Evolutionary conservation across 2,329 filamentous ascomycete genomes (phyloP).

Genomic region (Pochonia chlamydosporia): DNA sequence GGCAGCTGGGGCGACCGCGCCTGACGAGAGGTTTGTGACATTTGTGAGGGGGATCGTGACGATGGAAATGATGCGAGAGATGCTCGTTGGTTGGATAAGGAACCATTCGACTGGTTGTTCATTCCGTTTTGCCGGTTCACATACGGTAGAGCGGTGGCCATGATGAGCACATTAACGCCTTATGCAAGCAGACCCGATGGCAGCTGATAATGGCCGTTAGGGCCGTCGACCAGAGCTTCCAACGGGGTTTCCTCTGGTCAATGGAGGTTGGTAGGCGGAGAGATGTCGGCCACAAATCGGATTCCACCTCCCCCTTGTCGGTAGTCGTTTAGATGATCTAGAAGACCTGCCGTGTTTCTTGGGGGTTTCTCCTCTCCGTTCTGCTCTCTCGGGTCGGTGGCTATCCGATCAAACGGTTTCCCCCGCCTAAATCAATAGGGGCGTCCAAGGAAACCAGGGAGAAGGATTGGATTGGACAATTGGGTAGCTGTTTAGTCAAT

Average conservation of each 20-base stretch:
- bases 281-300: not conserved
- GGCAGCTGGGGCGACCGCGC: constrained; percentile 50
- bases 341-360: not conserved
- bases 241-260: not conserved
- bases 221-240: too few species aligned
- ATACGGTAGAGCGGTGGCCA: constrained; percentile 38
- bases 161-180: constrained; percentile 12
- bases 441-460: too few species aligned
- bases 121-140: constrained; percentile 33
- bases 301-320: not conserved
- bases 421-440: not conserved
- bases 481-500: not conserved
- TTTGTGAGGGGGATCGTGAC: constrained; percentile 51
- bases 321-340: not conserved
- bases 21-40: constrained; percentile 48
- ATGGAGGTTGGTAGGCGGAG: not conserved
- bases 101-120: constrained; percentile 27
- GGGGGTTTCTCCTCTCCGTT: not conserved
- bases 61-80: constrained; percentile 62
- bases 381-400: constrained; percentile 1
- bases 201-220: not conserved
- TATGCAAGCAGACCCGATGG: not conserved
- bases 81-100: constrained; percentile 32
- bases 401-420: constrained; percentile 2
- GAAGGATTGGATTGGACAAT: too few species aligned